These are phyloP conservation scores for Aspergillus udagawae DNA, from an alignment of 2,329 filamentous ascomycete species.

Conservation along the genomic window DNA sequence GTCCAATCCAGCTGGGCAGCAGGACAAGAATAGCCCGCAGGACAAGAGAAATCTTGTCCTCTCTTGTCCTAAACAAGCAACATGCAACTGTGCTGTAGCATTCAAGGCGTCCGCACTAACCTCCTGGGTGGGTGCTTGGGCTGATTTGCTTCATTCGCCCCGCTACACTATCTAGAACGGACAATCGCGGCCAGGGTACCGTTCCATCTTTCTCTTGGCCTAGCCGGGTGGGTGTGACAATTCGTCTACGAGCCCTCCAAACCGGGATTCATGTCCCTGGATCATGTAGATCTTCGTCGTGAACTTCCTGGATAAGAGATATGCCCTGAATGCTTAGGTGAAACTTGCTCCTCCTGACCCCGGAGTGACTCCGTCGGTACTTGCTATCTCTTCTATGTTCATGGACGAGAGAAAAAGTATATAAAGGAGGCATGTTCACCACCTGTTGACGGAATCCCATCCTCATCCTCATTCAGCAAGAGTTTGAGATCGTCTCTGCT, in stretches of 20 bases:
- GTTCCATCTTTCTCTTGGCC: not conserved
- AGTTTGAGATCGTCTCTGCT: constrained; percentile 5
- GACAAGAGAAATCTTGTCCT: constrained; percentile 8
- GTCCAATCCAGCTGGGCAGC: not conserved
- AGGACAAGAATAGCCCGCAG: not conserved
- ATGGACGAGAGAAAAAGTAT: constrained; percentile 12
- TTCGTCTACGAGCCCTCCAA: not conserved
- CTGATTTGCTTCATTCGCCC: not conserved
- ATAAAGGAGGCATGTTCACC: constrained; percentile 19
- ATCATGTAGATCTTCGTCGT: constrained; percentile 5
- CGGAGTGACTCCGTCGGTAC: not conserved
- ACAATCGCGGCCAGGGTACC: not conserved
- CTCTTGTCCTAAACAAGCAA: constrained; percentile 14
- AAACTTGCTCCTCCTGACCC: constrained; percentile 4
- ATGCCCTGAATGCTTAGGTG: not conserved
- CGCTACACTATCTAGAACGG: not conserved
- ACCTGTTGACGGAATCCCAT: constrained; percentile 7
- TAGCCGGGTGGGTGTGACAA: not conserved
- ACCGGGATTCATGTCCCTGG: not conserved
- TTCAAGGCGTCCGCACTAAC: not conserved
- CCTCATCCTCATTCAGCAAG: constrained; percentile 12
- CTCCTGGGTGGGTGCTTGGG: not conserved
- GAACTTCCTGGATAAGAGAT: not conserved
- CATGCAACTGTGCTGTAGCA: constrained; percentile 5
- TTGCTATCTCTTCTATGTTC: not conserved